Evolutionary conservation across 2,329 filamentous ascomycete species (phyloP).

Genomic region (Eutypa lata): DNA sequence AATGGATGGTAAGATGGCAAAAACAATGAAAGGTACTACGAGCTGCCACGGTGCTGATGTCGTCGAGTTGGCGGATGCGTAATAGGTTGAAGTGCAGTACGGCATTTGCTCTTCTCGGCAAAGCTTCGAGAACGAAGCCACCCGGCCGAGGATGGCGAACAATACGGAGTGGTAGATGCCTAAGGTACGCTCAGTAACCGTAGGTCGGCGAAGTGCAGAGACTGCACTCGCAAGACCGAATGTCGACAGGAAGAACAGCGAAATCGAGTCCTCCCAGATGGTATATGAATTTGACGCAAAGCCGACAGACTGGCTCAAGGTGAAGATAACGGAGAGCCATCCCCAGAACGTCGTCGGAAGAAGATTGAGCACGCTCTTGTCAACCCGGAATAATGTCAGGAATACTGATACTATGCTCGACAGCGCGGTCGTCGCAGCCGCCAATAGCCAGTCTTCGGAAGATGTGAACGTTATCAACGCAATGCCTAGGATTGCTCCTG

Average conservation of each 20-base stretch:
- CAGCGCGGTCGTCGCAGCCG: constrained; percentile 39
- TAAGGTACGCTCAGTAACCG: constrained; percentile 65
- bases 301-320: constrained; percentile 82
- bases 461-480: constrained; percentile 30
- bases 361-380: constrained; percentile 47
- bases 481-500: constrained; percentile 30
- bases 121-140: constrained; percentile 84
- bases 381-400: constrained; percentile 39
- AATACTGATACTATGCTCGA: constrained; percentile 41
- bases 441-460: constrained; percentile 39
- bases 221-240: constrained; percentile 76
- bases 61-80: constrained; percentile 85
- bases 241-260: constrained; percentile 85
- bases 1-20: constrained; percentile 67
- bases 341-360: constrained; percentile 80
- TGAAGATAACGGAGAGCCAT: constrained; percentile 79
- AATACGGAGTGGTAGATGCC: constrained; percentile 81
- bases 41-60: constrained; percentile 92
- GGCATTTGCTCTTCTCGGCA: constrained; percentile 99
- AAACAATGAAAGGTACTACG: constrained; percentile 71
- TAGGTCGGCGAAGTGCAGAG: constrained; percentile 70
- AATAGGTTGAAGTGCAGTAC: constrained; percentile 92
- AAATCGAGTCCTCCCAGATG: constrained; percentile 96
- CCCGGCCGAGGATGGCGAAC: constrained; percentile 74
- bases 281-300: constrained; percentile 98